These are phyloP conservation scores for Psophocarpus tetragonolobus DNA, from an alignment of 306 rosid genomes.

Conservation along the genomic window DNA sequence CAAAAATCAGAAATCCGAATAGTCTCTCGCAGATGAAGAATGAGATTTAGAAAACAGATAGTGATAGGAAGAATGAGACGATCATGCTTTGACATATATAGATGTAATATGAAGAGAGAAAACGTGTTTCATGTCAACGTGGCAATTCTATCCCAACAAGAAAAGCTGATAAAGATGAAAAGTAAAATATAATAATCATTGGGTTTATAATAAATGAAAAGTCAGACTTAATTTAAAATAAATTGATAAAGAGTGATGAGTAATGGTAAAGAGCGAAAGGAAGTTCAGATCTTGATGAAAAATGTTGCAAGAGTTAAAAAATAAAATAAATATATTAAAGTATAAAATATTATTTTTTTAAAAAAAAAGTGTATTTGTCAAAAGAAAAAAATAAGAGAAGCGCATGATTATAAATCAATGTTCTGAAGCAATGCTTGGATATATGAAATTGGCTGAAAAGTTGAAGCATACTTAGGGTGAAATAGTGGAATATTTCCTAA, in stretches of 20 bases:
- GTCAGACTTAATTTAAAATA: neutral
- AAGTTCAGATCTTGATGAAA: too few relatives aligned
- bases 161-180: neutral
- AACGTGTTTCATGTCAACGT: constrained; percentile 35
- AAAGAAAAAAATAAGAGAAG: too few relatives aligned
- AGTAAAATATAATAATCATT: neutral
- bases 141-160: constrained; percentile 63
- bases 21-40: constrained; percentile 6
- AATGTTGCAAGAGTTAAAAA: too few relatives aligned
- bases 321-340: too few relatives aligned
- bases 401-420: neutral
- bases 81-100: constrained; percentile 28
- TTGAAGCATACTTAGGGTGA: neutral
- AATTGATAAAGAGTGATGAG: neutral
- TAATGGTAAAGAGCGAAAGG: neutral
- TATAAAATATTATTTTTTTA: too few relatives aligned
- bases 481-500: neutral
- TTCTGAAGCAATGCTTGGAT: neutral
- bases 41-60: constrained; percentile 6
- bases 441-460: neutral
- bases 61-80: constrained; percentile 19
- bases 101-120: neutral
- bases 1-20: constrained; percentile 5
- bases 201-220: neutral
- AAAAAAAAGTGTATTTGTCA: too few relatives aligned